phyloP scores from a whole-genome alignment of 345 rosid species.

The Populus ilicifolia region DNA sequence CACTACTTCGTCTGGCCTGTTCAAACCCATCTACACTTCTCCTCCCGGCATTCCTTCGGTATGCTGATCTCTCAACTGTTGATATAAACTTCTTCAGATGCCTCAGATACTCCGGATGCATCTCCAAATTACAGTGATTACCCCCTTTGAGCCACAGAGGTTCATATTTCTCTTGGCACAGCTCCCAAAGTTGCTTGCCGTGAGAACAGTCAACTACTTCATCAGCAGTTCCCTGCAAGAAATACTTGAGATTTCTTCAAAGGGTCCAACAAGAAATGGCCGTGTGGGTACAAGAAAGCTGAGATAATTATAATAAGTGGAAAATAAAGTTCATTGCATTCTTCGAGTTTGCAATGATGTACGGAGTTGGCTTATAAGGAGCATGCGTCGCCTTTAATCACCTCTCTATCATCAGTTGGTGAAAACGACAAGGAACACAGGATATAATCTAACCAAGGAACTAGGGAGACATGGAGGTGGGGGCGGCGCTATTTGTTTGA shows the following conservation, averaged over 20 bases:
- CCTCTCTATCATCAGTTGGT: neutral
- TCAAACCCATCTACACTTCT: conserved; percentile 61
- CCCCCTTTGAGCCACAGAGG: conserved; percentile 94
- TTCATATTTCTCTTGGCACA: conserved; percentile 88
- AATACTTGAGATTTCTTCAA: neutral
- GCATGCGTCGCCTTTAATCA: neutral
- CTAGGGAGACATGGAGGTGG: neutral
- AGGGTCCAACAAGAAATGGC: neutral
- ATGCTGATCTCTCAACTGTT: conserved; percentile 77
- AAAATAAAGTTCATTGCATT: neutral
- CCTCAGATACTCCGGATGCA: conserved; percentile 73
- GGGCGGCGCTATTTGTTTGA: neutral
- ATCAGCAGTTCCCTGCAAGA: conserved; percentile 75
- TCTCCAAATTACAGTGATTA: conserved; percentile 81
- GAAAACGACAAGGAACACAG: neutral
- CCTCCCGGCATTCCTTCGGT: conserved; percentile 51
- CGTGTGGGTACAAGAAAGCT: neutral
- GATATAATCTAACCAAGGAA: neutral
- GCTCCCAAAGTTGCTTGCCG: conserved; percentile 95
- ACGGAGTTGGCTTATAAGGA: neutral
- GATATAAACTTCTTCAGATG: conserved; percentile 85
- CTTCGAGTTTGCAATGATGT: neutral
- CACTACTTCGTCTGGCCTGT: conserved; percentile 54
- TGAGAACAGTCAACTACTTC: conserved; percentile 93
- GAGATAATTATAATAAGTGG: neutral